A percentile compares a stretch with the other conserved stretches of the same genome.
These are phyloP conservation scores for Penicillium argentinense DNA, from an alignment of 495 filamentous ascomycete genomes.

Conservation along the genomic window DNA sequence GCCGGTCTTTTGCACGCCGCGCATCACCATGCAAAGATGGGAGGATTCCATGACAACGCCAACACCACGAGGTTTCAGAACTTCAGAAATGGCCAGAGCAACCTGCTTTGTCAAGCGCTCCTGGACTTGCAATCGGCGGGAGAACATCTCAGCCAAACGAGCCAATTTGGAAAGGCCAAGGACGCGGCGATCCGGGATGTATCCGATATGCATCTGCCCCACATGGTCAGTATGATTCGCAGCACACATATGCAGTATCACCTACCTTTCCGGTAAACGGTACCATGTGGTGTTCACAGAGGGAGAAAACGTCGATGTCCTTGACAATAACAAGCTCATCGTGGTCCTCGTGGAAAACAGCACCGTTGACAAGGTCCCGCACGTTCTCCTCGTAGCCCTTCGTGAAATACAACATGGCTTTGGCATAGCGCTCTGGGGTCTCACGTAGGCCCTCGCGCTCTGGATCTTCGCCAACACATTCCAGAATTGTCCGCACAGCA, in stretches of 20 bases:
- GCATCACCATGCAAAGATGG: conserved; percentile 99
- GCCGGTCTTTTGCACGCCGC: conserved; percentile 86
- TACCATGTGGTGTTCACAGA: conserved; percentile 98
- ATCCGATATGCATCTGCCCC: conserved; percentile 92
- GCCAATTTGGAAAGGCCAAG: conserved; percentile 95
- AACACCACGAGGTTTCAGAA: conserved; percentile 86
- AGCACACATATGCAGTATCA: conserved; percentile 4
- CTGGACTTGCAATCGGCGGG: conserved; percentile 88
- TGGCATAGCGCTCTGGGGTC: conserved; percentile 89
- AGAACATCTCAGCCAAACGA: conserved; percentile 96
- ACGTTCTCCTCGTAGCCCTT: conserved; percentile 98
- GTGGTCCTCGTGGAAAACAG: conserved; percentile 95
- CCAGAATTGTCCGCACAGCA: conserved; percentile 86
- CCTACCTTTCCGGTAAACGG: conserved; percentile 90
- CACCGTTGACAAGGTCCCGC: conserved; percentile 86
- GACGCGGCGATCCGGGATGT: conserved; percentile 83
- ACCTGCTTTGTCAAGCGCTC: conserved; percentile 96
- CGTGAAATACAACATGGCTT: conserved; percentile 98
- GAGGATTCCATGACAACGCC: conserved; percentile 96
- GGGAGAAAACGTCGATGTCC: conserved; percentile 92
- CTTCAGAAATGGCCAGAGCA: conserved; percentile 87
- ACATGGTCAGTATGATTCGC: conserved; percentile 19
- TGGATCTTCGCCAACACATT: conserved; percentile 95
- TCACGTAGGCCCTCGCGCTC: conserved; percentile 84
- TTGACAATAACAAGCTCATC: conserved; percentile 97